These are phyloP conservation scores for Fusarium liriodendri DNA, from an alignment of 2,329 filamentous ascomycete species.

Conservation along the genomic window DNA sequence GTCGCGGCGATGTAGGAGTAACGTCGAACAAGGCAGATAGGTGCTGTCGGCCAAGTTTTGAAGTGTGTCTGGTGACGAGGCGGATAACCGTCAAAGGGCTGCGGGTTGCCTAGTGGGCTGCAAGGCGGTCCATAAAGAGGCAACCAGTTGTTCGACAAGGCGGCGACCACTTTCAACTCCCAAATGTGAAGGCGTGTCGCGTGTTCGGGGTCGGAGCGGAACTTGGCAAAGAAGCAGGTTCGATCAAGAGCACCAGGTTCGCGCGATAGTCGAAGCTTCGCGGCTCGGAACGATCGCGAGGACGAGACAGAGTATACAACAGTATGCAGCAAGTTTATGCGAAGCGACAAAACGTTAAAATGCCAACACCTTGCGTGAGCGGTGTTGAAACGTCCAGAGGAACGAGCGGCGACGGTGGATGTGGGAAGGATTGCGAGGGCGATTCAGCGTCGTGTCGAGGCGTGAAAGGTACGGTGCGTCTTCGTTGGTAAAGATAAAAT, in stretches of 20 bases:
- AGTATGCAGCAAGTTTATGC: slow-evolving; percentile 17
- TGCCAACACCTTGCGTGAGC: slow-evolving; percentile 23
- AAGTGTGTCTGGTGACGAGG: slow-evolving; percentile 23
- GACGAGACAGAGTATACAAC: slow-evolving; percentile 6
- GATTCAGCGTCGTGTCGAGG: slow-evolving; percentile 36
- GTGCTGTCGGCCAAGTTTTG: background rate
- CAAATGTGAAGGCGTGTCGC: slow-evolving; percentile 22
- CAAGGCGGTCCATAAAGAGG: slow-evolving; percentile 48
- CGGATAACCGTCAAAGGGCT: slow-evolving; percentile 37
- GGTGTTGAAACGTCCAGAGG: slow-evolving; percentile 21
- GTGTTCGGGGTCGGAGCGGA: slow-evolving; percentile 17
- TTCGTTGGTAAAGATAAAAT: slow-evolving; percentile 1
- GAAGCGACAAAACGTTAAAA: slow-evolving; percentile 25
- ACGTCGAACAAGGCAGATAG: slow-evolving; percentile 8
- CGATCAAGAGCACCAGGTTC: slow-evolving; percentile 15
- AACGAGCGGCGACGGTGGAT: background rate
- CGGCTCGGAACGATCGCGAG: slow-evolving; percentile 19
- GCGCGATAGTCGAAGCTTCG: slow-evolving; percentile 17
- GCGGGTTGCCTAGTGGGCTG: slow-evolving; percentile 47
- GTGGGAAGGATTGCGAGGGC: slow-evolving; percentile 10
- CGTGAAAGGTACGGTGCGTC: background rate
- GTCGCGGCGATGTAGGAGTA: slow-evolving; percentile 16
- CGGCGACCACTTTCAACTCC: slow-evolving; percentile 21
- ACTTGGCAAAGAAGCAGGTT: slow-evolving; percentile 3
- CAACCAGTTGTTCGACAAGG: slow-evolving; percentile 35